These are phyloP conservation scores for Podaxis rugospora DNA, from an alignment of 768 basidiomycete genomes.

Conservation along the genomic window DNA sequence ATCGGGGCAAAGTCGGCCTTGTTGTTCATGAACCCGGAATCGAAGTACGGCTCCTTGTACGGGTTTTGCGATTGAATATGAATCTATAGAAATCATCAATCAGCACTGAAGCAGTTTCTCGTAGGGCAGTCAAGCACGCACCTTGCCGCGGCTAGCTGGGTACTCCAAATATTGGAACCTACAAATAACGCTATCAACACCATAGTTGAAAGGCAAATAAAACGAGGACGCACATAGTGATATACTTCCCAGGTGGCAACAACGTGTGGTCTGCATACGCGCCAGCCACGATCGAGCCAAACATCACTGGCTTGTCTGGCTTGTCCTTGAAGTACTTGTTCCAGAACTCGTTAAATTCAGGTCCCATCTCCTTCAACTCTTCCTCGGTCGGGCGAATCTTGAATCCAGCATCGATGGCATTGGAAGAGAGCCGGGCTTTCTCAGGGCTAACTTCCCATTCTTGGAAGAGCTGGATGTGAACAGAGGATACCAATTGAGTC, in stretches of 20 bases:
- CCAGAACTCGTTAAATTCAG: conserved; percentile 68
- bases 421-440: conserved; percentile 64
- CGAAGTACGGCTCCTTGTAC: conserved; percentile 60
- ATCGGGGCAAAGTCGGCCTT: conserved; percentile 75
- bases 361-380: conserved; percentile 76
- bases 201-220: background rate
- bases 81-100: conserved; percentile 32
- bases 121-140: conserved; percentile 16
- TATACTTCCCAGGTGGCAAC: conserved; percentile 67
- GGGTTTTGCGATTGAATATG: conserved; percentile 59
- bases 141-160: conserved; percentile 69
- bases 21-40: conserved; percentile 77
- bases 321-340: conserved; percentile 74
- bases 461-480: conserved; percentile 38
- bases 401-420: conserved; percentile 73
- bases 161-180: conserved; percentile 76
- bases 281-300: conserved; percentile 51
- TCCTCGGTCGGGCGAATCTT: conserved; percentile 69
- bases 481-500: background rate
- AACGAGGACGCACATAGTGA: conserved; percentile 48
- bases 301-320: conserved; percentile 78
- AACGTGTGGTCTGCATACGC: conserved; percentile 70
- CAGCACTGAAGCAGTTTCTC: no score
- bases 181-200: background rate
- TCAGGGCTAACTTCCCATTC: conserved; percentile 68